Base-by-base conservation (phyloP, 352 stramenopile genomes). In the Phytopythium oedochilum region DNA sequence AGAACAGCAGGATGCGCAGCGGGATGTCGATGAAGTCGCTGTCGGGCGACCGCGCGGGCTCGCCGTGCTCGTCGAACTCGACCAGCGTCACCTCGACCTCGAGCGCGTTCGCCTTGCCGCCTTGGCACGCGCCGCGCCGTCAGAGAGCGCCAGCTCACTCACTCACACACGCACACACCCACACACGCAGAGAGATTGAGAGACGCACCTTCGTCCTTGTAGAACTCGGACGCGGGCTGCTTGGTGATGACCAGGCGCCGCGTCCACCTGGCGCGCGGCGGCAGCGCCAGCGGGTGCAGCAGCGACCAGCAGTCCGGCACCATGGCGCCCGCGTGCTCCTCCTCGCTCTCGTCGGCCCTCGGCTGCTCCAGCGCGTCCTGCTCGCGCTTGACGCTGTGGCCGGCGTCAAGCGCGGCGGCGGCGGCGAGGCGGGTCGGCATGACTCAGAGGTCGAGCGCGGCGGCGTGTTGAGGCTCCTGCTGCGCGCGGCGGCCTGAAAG, bases 161-260 rank as follows among this genome's bases (percentile, higher is more conserved):
- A n/a, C n/a, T n/a, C n/a, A n/a, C n/a, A n/a, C n/a, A n/a, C n/a
- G n/a, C n/a, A n/a, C n/a, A n/a, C n/a, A n/a, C n/a, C n/a, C n/a
- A n/a, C n/a, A n/a, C n/a, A n/a, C n/a, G n/a, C n/a, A n/a, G n/a
- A n/a, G n/a, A n/a, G n/a, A n/a, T n/a, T n/a, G n/a, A n/a, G n/a
- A n/a, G n/a, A n/a, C n/a, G n/a, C 25, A 75, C 68, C 84, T 91
- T 94, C 85, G 51, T 94, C 85, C 58, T 94, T 94, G 70, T 92
- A 94, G 55, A 94, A 94, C 60, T 92, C 83, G 18, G 85, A 90
- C 14, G 73, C 61, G 10, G 85, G 85, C 60, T 94, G 85, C 64
- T 88, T 94, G 12, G 81, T 91, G 43, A 94, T 83, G n/a, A 92
- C 83, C 40, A 94, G 64, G 43, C 85, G 69, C 35, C 83, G 73